A percentile compares a stretch with the other conserved stretches of the same genome.
phyloP scores from a whole-genome alignment of 805 yeast genomes.

The Saccharomycopsis sp. region DNA sequence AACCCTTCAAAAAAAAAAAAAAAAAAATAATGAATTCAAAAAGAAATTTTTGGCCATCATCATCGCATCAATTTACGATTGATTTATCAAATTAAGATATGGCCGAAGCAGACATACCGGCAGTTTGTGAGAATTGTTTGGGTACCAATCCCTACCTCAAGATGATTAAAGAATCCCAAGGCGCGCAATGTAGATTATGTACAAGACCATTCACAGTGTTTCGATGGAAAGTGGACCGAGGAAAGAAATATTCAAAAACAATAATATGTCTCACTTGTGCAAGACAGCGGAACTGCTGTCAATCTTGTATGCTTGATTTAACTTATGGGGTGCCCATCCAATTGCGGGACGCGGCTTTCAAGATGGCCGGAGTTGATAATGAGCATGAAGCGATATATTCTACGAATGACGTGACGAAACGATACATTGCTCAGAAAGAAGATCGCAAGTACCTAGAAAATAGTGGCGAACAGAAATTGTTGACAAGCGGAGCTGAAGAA shows the following conservation, averaged over 20 bases:
- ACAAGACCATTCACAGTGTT: slow-evolving; percentile 78
- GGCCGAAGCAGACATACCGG: slow-evolving; percentile 38
- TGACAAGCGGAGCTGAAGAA: slow-evolving; percentile 22
- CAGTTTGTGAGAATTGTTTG: slow-evolving; percentile 66
- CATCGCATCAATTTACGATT: background rate
- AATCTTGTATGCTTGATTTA: slow-evolving; percentile 77
- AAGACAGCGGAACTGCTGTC: slow-evolving; percentile 75
- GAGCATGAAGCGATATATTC: slow-evolving; percentile 34
- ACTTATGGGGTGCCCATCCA: slow-evolving; percentile 74
- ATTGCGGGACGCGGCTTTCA: slow-evolving; percentile 72
- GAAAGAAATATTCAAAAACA: slow-evolving; percentile 48
- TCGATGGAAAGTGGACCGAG: slow-evolving; percentile 55
- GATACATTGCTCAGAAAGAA: slow-evolving; percentile 49
- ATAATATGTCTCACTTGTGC: slow-evolving; percentile 77
- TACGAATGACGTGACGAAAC: slow-evolving; percentile 45
- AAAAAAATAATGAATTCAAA: no score
- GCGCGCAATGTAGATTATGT: slow-evolving; percentile 81
- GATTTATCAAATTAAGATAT: background rate
- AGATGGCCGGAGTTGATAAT: slow-evolving; percentile 51
- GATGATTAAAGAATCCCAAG: slow-evolving; percentile 61
- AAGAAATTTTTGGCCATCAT: no score
- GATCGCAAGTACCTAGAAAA: slow-evolving; percentile 26
- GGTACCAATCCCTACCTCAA: slow-evolving; percentile 61
- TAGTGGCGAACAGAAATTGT: slow-evolving; percentile 9
- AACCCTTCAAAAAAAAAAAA: no score